These are phyloP conservation scores for Sclerotinia spermophila DNA, from an alignment of 2,329 filamentous ascomycete genomes.

Conservation along the genomic window DNA sequence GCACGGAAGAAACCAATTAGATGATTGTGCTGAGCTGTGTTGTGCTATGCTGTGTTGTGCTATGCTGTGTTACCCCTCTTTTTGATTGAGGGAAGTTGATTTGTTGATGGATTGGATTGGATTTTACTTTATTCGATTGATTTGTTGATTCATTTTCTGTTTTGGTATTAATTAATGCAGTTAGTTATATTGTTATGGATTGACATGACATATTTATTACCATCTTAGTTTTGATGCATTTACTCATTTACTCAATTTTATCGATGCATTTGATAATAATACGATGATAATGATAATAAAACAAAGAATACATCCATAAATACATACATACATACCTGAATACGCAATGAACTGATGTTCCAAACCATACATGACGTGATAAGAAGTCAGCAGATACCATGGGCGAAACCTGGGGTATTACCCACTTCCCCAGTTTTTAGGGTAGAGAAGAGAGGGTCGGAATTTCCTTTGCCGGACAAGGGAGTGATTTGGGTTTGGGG, in stretches of 20 bases:
- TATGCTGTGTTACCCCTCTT: no score
- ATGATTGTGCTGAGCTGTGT: no score
- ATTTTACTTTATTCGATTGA: background rate
- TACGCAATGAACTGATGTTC: background rate
- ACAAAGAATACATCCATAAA: background rate
- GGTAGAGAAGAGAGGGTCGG: background rate
- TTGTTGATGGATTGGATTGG: background rate
- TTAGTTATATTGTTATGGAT: background rate
- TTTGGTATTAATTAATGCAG: no score
- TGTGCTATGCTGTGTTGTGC: no score
- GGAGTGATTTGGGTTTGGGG: background rate
- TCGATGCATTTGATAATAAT: background rate
- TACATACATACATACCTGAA: no score
- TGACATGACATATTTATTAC: no score
- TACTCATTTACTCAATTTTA: background rate
- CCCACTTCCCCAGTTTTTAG: conserved; percentile 17
- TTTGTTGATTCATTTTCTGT: background rate
- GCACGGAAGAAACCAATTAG: background rate
- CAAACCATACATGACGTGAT: background rate
- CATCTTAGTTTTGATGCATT: no score
- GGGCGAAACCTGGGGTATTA: conserved; percentile 8
- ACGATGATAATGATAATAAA: no score
- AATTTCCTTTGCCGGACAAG: background rate
- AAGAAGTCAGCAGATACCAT: conserved; percentile 1
- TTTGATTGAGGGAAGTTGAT: background rate